A percentile compares a stretch with the other conserved stretches of the same genome.
phyloP scores from a whole-genome alignment of 2,329 filamentous ascomycete genomes.

The Trichoderma atrobrunneum region DNA sequence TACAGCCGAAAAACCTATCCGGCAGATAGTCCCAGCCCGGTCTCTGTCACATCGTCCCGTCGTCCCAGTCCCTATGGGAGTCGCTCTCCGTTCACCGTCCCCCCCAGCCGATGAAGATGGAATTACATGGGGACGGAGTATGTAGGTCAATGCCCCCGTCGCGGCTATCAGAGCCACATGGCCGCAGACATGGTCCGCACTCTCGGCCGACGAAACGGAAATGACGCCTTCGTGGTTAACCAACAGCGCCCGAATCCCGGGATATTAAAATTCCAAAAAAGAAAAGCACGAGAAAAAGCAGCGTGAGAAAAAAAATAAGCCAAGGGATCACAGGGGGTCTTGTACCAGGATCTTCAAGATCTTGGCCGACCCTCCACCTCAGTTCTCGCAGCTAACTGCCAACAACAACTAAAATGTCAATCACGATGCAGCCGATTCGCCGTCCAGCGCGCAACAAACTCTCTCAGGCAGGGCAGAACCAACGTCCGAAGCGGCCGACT shows the following conservation, averaged over 20 bases:
- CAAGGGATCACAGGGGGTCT: constrained; percentile 3
- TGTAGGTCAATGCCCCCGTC: background rate
- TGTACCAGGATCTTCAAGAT: constrained; percentile 13
- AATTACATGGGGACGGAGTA: background rate
- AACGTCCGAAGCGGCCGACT: constrained; percentile 1
- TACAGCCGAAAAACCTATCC: background rate
- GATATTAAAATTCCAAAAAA: background rate
- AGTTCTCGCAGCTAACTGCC: background rate
- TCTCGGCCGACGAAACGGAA: background rate
- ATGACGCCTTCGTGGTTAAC: background rate
- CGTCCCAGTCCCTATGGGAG: background rate
- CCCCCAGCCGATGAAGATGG: background rate
- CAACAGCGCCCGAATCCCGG: background rate
- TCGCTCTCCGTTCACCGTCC: background rate
- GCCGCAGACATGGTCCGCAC: background rate
- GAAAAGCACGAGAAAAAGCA: background rate
- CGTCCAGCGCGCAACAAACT: background rate
- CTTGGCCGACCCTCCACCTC: constrained; percentile 2
- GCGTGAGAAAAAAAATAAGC: background rate
- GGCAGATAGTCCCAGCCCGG: background rate
- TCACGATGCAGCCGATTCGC: background rate
- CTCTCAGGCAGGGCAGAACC: background rate
- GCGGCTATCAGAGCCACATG: background rate
- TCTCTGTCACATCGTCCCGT: background rate
- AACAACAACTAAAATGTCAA: background rate